Conservation (phyloP, 2,329 filamentous ascomycete genomes). For the Aschersonia sp. region DNA sequence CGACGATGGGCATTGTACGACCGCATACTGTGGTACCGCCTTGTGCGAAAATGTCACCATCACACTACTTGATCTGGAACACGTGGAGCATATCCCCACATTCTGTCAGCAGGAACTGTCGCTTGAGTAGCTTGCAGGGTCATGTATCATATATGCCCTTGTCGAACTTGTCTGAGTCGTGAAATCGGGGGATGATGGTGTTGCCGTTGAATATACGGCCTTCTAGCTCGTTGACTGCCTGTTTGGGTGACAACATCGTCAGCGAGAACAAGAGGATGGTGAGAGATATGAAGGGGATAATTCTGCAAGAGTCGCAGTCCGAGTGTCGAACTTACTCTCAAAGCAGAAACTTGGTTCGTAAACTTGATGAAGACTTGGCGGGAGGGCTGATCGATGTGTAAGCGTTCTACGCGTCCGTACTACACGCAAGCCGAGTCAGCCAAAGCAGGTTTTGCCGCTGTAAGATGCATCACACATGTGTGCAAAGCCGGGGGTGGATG, state of each 20-base stretch:
- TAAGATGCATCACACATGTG: not conserved
- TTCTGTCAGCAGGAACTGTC: too few relatives aligned
- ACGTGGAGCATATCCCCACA: too few relatives aligned
- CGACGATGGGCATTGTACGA: too few relatives aligned
- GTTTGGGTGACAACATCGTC: not conserved
- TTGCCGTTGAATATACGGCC: slow-evolving; percentile 84
- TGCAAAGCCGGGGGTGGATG: not conserved
- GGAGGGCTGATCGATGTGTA: slow-evolving; percentile 55
- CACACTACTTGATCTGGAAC: not conserved
- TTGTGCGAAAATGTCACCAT: not conserved
- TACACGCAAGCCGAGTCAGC: slow-evolving; percentile 14
- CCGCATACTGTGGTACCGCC: too few relatives aligned
- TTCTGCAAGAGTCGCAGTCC: too few relatives aligned
- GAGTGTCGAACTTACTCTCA: slow-evolving; percentile 50
- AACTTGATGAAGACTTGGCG: slow-evolving; percentile 85
- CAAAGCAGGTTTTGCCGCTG: not conserved
- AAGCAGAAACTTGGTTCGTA: slow-evolving; percentile 67
- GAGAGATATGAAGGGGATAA: too few relatives aligned
- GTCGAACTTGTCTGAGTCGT: slow-evolving; percentile 71
- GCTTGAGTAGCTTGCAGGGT: not conserved
- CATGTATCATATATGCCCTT: slow-evolving; percentile 31
- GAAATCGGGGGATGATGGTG: slow-evolving; percentile 68
- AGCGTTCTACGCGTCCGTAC: slow-evolving; percentile 72
- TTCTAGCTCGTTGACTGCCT: slow-evolving; percentile 84
- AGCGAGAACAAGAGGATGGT: not conserved